Percentiles rank a stretch among this genome's conserved stretches.
Evolutionary conservation across 257 asterid genomes (phyloP).

Genomic region (Petrea volubilis): DNA sequence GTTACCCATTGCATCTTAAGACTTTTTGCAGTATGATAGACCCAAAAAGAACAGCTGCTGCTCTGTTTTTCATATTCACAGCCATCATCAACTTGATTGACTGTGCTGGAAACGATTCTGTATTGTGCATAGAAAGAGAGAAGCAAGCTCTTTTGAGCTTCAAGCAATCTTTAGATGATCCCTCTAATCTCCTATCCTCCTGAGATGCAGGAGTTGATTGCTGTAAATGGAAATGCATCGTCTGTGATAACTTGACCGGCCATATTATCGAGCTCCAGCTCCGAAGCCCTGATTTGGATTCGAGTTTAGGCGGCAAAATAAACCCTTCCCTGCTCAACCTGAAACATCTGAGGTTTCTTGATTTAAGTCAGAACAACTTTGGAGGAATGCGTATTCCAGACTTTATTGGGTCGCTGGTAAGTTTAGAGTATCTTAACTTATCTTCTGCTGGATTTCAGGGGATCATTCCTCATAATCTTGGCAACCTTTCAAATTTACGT

Average conservation of each 20-base stretch:
- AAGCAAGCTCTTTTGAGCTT: slow-evolving; percentile 29
- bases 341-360: slow-evolving; percentile 19
- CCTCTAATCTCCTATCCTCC: slow-evolving; percentile 5
- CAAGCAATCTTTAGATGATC: slow-evolving; percentile 19
- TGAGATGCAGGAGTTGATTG: slow-evolving; percentile 25
- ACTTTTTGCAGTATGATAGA: background rate
- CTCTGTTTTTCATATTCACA: background rate
- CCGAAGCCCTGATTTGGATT: background rate
- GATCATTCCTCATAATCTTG: slow-evolving; percentile 14
- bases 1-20: background rate
- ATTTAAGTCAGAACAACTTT: slow-evolving; percentile 21
- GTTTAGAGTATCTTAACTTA: slow-evolving; percentile 21
- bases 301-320: slow-evolving; percentile 9
- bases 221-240: slow-evolving; percentile 24
- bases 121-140: slow-evolving; percentile 13
- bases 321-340: slow-evolving; percentile 23
- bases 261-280: slow-evolving; percentile 25
- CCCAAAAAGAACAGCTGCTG: background rate
- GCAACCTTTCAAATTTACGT: slow-evolving; percentile 29
- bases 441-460: slow-evolving; percentile 10
- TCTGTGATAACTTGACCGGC: slow-evolving; percentile 22
- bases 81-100: background rate
- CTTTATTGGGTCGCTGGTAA: slow-evolving; percentile 25
- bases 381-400: background rate
- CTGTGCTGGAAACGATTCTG: background rate